Conservation (phyloP, 108 stramenopile genomes). For the Fragilaria crotonensis region DNA sequence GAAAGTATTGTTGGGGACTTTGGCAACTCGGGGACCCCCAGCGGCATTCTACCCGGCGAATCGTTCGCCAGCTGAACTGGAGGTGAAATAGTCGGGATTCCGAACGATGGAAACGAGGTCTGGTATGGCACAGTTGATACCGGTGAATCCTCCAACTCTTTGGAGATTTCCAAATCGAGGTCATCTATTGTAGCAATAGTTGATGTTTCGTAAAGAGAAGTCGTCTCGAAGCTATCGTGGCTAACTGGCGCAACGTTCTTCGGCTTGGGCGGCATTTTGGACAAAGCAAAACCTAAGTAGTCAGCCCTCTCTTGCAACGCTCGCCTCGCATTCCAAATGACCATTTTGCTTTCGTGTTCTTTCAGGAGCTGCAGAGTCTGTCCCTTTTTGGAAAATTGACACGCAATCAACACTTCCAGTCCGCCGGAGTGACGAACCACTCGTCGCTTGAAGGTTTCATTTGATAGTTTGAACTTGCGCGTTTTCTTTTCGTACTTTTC, state of each 20-base stretch:
- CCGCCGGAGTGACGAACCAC: constrained; percentile 26
- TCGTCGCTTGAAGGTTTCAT: constrained; percentile 24
- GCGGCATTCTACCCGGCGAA: too few relatives aligned
- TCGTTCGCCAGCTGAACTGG: too few relatives aligned
- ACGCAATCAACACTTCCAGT: constrained; percentile 23
- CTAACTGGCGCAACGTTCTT: not conserved
- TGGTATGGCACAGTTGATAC: too few relatives aligned
- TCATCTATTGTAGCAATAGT: not conserved
- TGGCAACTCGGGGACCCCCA: too few relatives aligned
- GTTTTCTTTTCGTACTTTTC: constrained; percentile 18
- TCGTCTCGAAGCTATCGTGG: too few relatives aligned
- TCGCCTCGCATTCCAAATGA: constrained; percentile 7
- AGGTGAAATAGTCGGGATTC: too few relatives aligned
- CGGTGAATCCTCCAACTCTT: not conserved
- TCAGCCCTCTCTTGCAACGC: constrained; percentile 14
- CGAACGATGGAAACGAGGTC: too few relatives aligned
- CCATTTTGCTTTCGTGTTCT: not conserved
- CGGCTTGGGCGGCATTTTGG: not conserved
- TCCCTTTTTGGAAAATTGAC: constrained; percentile 19
- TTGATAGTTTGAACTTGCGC: constrained; percentile 32
- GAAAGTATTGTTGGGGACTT: too few relatives aligned
- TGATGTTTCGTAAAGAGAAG: not conserved
- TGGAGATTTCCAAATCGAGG: not conserved
- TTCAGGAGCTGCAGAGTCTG: not conserved
- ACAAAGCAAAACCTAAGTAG: not conserved